These are phyloP conservation scores for Inga oerstediana DNA, from an alignment of 306 rosid species.

Conservation along the genomic window DNA sequence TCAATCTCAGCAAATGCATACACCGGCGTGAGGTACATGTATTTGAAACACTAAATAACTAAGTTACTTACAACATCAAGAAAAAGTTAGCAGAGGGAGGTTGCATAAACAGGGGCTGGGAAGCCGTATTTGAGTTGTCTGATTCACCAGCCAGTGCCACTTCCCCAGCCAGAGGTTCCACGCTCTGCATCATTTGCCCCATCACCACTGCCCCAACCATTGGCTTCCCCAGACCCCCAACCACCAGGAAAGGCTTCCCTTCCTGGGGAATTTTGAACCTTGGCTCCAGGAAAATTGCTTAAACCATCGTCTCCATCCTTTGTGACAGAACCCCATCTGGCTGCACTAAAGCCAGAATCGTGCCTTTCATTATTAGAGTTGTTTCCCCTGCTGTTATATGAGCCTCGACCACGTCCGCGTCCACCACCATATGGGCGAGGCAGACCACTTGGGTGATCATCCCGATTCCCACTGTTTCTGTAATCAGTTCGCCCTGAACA, in stretches of 20 bases:
- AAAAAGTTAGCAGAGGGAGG: background rate
- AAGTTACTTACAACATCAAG: conserved; percentile 20
- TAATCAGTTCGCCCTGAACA: conserved; percentile 63
- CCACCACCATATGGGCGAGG: conserved; percentile 85
- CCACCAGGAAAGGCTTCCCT: conserved; percentile 91
- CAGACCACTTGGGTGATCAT: conserved; percentile 87
- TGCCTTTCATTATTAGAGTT: conserved; percentile 56
- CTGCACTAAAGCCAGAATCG: conserved; percentile 62
- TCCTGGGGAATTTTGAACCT: conserved; percentile 83
- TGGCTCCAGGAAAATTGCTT: conserved; percentile 74
- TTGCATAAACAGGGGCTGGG: background rate
- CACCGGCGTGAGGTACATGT: background rate
- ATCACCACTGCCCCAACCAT: conserved; percentile 44
- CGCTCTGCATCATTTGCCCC: conserved; percentile 40
- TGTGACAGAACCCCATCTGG: conserved; percentile 67
- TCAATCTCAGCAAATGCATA: background rate
- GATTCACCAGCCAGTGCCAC: conserved; percentile 44
- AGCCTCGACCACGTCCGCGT: conserved; percentile 76
- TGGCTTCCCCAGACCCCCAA: background rate
- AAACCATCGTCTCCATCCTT: conserved; percentile 74
- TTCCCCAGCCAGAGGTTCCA: conserved; percentile 59
- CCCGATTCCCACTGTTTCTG: conserved; percentile 61
- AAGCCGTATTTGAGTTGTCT: conserved; percentile 5
- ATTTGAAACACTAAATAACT: background rate
- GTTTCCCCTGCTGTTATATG: conserved; percentile 62